Percentiles rank a stretch among this genome's conserved stretches.
These are phyloP conservation scores for Globisporangium okanoganense DNA, from an alignment of 352 stramenopile genomes.

Conservation along the genomic window DNA sequence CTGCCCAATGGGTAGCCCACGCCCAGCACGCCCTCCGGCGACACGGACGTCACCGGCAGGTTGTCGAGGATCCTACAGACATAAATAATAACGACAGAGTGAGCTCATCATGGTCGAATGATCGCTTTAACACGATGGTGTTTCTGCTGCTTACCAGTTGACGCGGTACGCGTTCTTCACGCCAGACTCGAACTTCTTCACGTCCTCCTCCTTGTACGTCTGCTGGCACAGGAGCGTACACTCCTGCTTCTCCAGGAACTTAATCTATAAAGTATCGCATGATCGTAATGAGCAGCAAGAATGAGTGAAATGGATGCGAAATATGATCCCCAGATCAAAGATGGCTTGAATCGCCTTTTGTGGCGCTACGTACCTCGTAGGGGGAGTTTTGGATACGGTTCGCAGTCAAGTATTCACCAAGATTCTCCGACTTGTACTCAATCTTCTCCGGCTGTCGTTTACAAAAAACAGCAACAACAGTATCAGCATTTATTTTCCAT, in stretches of 20 bases:
- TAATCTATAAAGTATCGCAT: conserved; percentile 46
- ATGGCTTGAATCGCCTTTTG: not conserved
- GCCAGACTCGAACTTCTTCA: conserved; percentile 90
- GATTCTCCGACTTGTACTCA: conserved; percentile 97
- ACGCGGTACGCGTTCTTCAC: conserved; percentile 97
- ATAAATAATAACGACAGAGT: not conserved
- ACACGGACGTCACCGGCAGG: conserved; percentile 87
- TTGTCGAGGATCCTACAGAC: conserved; percentile 97
- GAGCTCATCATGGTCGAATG: conserved; percentile 5
- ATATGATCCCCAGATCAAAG: not conserved
- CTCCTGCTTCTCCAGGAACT: conserved; percentile 74
- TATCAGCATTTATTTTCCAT: not conserved
- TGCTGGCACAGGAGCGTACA: conserved; percentile 75
- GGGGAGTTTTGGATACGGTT: conserved; percentile 99
- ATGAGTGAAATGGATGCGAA: not conserved
- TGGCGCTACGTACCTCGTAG: conserved; percentile 69
- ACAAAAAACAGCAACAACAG: not conserved
- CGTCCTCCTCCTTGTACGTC: conserved; percentile 90
- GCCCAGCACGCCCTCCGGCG: conserved; percentile 53
- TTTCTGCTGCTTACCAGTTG: conserved; percentile 83
- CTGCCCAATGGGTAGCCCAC: conserved; percentile 88
- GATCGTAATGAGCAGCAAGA: not conserved
- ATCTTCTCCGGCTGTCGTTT: conserved; percentile 72
- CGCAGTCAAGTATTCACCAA: conserved; percentile 98
- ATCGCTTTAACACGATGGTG: conserved; percentile 12